Evolutionary conservation across 352 stramenopile genomes (phyloP), one percentile per base, ranked within the genome.

Genomic region (Phytophthora pini): DNA sequence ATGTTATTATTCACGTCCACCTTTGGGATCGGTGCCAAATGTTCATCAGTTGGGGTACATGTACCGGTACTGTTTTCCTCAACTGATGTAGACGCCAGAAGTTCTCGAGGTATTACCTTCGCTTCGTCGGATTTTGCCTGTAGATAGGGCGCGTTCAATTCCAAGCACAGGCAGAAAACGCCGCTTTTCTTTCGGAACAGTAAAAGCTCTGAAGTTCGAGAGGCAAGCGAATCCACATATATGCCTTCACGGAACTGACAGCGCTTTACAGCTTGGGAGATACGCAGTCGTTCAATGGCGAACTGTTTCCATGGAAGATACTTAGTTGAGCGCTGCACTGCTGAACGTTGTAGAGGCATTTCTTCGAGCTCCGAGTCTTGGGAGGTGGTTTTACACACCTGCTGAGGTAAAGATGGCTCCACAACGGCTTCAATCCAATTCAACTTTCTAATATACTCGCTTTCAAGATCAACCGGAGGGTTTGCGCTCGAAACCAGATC

Each of bases 231-330:
- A 20, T 52, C 58, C 36, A 68, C 1, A 11, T 26, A 65, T 15
- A 71, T 3, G 1, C 43, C 53, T 60, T 68, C 61, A 17, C 12
- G 32, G 1, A 31, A 44, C n/a, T 50, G 40, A 56, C 27, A 68
- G 5, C 48, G 56, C 36, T 72, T 77, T n/a, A 80, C 61, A 27
- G 22, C 40, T 48, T 70, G 70, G 3, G 79, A 68, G 3, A 74
- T 63, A 48, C 85, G 71, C 32, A 90, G 70, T 2, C 78, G 63
- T 32, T 89, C 70, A 4, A 77, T 75, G 0, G 84, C 81, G 11
- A 77, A 77, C 31, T 85, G 57, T 17, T 90, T 92, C 84, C 84
- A 92, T 4, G 74, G 62, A 1, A 92, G 56, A 27, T 81, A 76
- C 39, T 86, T 82, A 4, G 76, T 76, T 26, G 74, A 72, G 39